These are phyloP conservation scores for Saccharomyces pastorianus DNA, from an alignment of 1,139 yeast species.

Conservation along the genomic window DNA sequence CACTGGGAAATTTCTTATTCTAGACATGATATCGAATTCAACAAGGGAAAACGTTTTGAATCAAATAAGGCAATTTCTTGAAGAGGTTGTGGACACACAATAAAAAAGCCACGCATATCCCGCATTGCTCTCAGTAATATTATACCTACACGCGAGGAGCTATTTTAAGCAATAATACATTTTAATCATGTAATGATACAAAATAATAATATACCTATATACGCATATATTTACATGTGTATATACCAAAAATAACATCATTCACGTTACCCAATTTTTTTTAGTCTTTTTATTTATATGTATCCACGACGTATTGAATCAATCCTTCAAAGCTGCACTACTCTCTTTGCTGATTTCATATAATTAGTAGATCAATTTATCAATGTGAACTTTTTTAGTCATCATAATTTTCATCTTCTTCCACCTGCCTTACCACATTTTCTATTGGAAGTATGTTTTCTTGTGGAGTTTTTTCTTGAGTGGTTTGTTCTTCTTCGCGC, in stretches of 20 bases:
- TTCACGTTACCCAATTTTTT: not conserved
- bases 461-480: slow-evolving; percentile 7
- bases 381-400: slow-evolving; percentile 39
- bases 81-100: slow-evolving; percentile 34
- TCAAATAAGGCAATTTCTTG: slow-evolving; percentile 55
- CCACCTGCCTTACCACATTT: slow-evolving; percentile 67
- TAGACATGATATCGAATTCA: slow-evolving; percentile 54
- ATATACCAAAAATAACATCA: not conserved
- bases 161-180: not conserved
- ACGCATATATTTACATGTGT: not conserved
- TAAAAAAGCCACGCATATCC: slow-evolving; percentile 1
- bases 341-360: not conserved
- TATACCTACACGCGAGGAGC: not conserved
- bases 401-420: slow-evolving; percentile 79
- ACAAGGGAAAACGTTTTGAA: slow-evolving; percentile 54
- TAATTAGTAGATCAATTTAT: not conserved
- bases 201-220: slow-evolving; percentile 1
- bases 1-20: slow-evolving; percentile 5
- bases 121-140: not conserved
- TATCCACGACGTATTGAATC: not conserved
- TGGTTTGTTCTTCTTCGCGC: slow-evolving; percentile 32
- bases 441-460: slow-evolving; percentile 34
- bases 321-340: not conserved
- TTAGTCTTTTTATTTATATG: not conserved
- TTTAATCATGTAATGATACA: slow-evolving; percentile 1